phyloP scores from a whole-genome alignment of 139 green algal species.

The Coelastrella sp. region DNA sequence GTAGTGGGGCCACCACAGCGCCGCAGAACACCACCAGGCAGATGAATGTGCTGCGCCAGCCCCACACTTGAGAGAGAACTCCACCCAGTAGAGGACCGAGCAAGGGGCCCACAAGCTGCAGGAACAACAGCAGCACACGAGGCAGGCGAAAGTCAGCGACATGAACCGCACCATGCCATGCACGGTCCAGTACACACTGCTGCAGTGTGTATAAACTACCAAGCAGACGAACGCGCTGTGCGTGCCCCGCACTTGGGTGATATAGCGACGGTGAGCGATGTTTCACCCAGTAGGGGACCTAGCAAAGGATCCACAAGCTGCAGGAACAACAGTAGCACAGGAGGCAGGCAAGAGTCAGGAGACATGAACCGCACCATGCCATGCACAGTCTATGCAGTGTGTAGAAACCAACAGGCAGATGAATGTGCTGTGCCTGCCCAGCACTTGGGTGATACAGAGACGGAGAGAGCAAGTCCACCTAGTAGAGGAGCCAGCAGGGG shows the following conservation, averaged over 20 bases:
- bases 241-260: conserved; percentile 29
- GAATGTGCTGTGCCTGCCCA: conserved; percentile 33
- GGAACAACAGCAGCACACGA: neutral
- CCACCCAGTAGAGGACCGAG: conserved; percentile 28
- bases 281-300: conserved; percentile 18
- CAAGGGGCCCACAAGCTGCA: conserved; percentile 6
- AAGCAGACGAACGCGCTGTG: conserved; percentile 21
- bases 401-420: conserved; percentile 14
- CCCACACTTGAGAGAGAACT: conserved; percentile 7
- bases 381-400: no score
- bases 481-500: conserved; percentile 13
- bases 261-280: no score
- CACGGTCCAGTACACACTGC: no score
- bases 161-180: no score
- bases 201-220: neutral
- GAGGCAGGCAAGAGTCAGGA: no score
- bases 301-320: conserved; percentile 3
- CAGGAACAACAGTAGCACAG: neutral
- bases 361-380: no score
- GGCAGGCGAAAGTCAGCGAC: no score
- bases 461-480: neutral
- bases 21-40: conserved; percentile 20
- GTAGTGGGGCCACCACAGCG: neutral
- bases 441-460: conserved; percentile 25
- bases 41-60: conserved; percentile 43